phyloP scores from a whole-genome alignment of 805 yeast genomes.

The Metschnikowia cubensis region DNA sequence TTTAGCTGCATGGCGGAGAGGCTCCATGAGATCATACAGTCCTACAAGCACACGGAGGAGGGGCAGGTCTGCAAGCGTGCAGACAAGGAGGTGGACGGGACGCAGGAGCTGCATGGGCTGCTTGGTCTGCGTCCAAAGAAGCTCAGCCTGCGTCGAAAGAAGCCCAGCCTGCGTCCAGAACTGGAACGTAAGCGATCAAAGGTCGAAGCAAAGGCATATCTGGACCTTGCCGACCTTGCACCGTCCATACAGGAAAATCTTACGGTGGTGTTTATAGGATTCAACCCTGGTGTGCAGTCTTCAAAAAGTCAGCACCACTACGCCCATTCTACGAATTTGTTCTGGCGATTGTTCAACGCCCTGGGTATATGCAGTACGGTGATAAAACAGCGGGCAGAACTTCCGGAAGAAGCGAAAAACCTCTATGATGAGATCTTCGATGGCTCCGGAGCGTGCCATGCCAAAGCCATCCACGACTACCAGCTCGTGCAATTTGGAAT shows the following conservation, averaged over 20 bases:
- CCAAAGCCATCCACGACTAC: slow-evolving; percentile 38
- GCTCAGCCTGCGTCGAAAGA: too few species aligned
- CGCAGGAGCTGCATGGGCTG: too few species aligned
- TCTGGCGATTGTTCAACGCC: slow-evolving; percentile 62
- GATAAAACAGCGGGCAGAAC: slow-evolving; percentile 4
- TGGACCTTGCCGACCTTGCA: slow-evolving; percentile 23
- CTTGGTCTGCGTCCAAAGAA: too few species aligned
- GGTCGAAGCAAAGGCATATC: not conserved
- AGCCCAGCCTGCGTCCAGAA: too few species aligned
- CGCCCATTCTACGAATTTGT: slow-evolving; percentile 65
- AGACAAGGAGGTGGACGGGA: too few species aligned
- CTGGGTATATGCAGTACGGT: slow-evolving; percentile 38
- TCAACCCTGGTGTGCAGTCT: slow-evolving; percentile 67
- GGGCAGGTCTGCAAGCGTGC: not conserved
- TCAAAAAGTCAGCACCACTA: slow-evolving; percentile 62
- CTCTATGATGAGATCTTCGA: slow-evolving; percentile 13
- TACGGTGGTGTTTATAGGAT: slow-evolving; percentile 58
- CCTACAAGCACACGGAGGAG: slow-evolving; percentile 8
- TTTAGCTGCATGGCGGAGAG: not conserved
- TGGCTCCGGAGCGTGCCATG: slow-evolving; percentile 6
- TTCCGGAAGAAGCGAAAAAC: not conserved
- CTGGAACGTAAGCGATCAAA: too few species aligned
- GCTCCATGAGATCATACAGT: slow-evolving; percentile 7
- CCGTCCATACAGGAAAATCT: slow-evolving; percentile 29
- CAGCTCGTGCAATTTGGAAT: slow-evolving; percentile 40